A percentile compares a stretch with the other conserved stretches of the same genome.
These are phyloP conservation scores for Zymoseptoria ardabiliae DNA, from an alignment of 2,329 filamentous ascomycete genomes.

Conservation along the genomic window DNA sequence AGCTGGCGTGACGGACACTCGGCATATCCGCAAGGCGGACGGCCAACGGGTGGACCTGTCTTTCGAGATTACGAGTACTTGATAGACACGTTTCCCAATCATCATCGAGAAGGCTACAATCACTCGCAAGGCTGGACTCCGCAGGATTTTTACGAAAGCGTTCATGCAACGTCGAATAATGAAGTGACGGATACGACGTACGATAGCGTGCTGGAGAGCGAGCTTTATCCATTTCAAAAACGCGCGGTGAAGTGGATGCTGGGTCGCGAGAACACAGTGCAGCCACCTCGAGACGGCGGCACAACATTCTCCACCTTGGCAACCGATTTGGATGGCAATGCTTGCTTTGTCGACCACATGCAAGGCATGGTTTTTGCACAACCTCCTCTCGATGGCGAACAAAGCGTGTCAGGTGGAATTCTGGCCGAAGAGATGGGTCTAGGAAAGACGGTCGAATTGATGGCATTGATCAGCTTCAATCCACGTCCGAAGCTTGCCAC, in stretches of 20 bases:
- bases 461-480: conserved; percentile 62
- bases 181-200: conserved; percentile 4
- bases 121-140: conserved; percentile 35
- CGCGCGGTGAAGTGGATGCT: conserved; percentile 65
- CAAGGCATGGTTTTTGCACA: conserved; percentile 46
- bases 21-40: background rate
- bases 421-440: conserved; percentile 78
- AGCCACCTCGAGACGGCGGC: background rate
- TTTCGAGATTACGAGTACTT: conserved; percentile 25
- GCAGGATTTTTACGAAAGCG: conserved; percentile 62
- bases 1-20: conserved; percentile 16
- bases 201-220: conserved; percentile 21
- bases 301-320: conserved; percentile 15
- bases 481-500: conserved; percentile 31
- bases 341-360: conserved; percentile 54
- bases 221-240: conserved; percentile 65
- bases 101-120: conserved; percentile 13
- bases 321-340: conserved; percentile 41
- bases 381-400: conserved; percentile 35
- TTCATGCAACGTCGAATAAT: conserved; percentile 51
- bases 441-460: conserved; percentile 71
- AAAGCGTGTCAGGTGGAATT: conserved; percentile 52
- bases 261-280: conserved; percentile 46
- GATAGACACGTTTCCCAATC: conserved; percentile 14
- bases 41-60: background rate